Base-by-base conservation (phyloP, 805 yeast species). In the Diddensiella santjacobensis region DNA sequence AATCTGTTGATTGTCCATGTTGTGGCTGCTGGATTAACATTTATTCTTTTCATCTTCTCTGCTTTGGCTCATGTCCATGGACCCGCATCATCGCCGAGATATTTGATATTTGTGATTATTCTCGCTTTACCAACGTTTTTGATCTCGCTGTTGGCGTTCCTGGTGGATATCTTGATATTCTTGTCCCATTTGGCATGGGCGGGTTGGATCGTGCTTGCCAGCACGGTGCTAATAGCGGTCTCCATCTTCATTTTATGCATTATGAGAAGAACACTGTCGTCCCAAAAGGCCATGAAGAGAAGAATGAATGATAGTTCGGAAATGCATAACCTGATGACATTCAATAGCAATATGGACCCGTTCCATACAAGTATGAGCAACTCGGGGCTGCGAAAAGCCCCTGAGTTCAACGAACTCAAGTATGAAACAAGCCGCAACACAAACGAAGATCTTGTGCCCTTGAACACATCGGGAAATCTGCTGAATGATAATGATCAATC, bases 141-240 rank as follows among this genome's bases (percentile, higher is more conserved):
- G 48, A 71, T 84, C 37, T 71, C 86, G 1, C 66, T 90, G 42
- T 70, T 91, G 44, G 82, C 90, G 4, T 86, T 91, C 55, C 68
- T 90, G 50, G 87, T 87, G 2, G 98, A 91, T 63, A 77, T 90
- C 33, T 65, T 90, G 36, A 65, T 91, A 44, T 91, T 91, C 58
- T 75, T 83, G 1, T 86, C 90, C 2, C 80, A 81, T 60, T 68
- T 91, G 47, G 75, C 79, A 46, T 89, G 88, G 81, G 77, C 83
- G 40, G 96, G 96, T 22, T 91, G 97, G 97, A 69, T 84, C 44
- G 76, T 86, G 50, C 68, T 90, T 22, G 80, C 79, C 0, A 78
- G 91, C 1, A 78, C 93, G 0, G 76, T 84, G 1, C 63, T 83
- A 26, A 71, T 82, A 40, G 84, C 91, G 0, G 53, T 83, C 1